phyloP scores from a whole-genome alignment of 371 early-diverging fungal species.

The Rhizomucor miehei region DNA sequence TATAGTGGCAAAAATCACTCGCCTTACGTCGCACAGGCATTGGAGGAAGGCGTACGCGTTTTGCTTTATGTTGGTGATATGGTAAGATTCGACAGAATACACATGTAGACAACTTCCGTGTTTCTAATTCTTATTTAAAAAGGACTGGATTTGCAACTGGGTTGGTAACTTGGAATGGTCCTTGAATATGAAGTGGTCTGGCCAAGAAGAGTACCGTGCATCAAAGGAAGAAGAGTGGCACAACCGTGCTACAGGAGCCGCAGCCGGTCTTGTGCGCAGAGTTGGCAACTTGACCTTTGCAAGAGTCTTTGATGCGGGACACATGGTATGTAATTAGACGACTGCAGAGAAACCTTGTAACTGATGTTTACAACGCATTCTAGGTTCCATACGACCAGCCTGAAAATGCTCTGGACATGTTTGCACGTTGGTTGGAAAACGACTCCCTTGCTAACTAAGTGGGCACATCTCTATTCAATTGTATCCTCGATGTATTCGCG shows the following conservation, averaged over 20 bases:
- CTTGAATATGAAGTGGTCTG: constrained; percentile 75
- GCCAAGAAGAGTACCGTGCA: constrained; percentile 60
- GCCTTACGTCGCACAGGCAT: constrained; percentile 39
- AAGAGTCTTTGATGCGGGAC: constrained; percentile 83
- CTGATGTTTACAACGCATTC: not conserved
- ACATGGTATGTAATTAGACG: constrained; percentile 60
- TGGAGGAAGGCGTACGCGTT: constrained; percentile 75
- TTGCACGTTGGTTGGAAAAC: constrained; percentile 53
- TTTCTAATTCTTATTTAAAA: too few relatives aligned
- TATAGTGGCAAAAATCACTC: constrained; percentile 38
- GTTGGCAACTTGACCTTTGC: constrained; percentile 73
- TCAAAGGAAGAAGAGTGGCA: constrained; percentile 57
- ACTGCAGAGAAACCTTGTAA: not conserved
- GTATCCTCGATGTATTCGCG: too few relatives aligned
- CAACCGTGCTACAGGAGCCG: constrained; percentile 21
- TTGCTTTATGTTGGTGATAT: constrained; percentile 77
- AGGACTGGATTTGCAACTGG: constrained; percentile 82
- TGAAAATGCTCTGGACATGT: constrained; percentile 52
- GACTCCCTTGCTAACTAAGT: not conserved
- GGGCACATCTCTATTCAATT: not conserved
- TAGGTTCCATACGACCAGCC: constrained; percentile 68
- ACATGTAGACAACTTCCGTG: too few relatives aligned
- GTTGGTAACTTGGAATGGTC: constrained; percentile 87
- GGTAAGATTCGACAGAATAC: not conserved
- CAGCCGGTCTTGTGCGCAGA: constrained; percentile 73